A percentile compares a stretch with the other conserved stretches of the same genome.
Evolutionary conservation across 1,284 basidiomycete genomes (phyloP).

Genomic region (Blastosporella zonata): DNA sequence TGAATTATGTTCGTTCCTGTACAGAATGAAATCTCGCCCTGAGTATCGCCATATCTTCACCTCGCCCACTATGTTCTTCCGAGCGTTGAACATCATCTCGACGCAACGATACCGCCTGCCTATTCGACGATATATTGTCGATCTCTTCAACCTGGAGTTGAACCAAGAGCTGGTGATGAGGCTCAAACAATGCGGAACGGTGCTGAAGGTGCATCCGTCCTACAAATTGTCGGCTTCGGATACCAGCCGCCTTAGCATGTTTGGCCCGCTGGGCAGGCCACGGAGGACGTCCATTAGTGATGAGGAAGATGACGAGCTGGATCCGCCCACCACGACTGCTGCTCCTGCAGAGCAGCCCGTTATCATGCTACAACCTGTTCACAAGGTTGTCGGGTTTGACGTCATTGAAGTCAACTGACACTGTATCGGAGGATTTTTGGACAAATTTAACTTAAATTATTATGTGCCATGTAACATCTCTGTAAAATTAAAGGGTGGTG

Average conservation of each 20-base stretch:
- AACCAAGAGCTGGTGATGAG: slow-evolving; percentile 54
- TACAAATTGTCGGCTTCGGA: slow-evolving; percentile 47
- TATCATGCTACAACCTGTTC: slow-evolving; percentile 57
- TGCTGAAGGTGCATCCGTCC: slow-evolving; percentile 47
- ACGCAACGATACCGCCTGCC: slow-evolving; percentile 87
- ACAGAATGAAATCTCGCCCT: slow-evolving; percentile 77
- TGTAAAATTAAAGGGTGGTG: no score
- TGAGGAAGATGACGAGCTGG: slow-evolving; percentile 55
- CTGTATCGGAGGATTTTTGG: slow-evolving; percentile 6
- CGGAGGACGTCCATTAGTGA: slow-evolving; percentile 58
- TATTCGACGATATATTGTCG: slow-evolving; percentile 88
- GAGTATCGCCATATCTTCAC: slow-evolving; percentile 76
- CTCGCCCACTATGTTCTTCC: slow-evolving; percentile 77
- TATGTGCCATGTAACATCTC: slow-evolving; percentile 6
- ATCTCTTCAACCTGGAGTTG: slow-evolving; percentile 85
- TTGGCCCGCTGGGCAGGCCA: slow-evolving; percentile 47
- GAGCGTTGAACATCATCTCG: slow-evolving; percentile 82
- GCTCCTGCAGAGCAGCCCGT: slow-evolving; percentile 44
- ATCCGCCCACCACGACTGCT: slow-evolving; percentile 35
- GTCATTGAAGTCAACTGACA: slow-evolving; percentile 13
- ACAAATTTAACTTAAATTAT: slow-evolving; percentile 3
- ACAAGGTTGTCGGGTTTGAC: slow-evolving; percentile 60
- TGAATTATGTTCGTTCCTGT: not conserved
- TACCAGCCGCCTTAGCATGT: slow-evolving; percentile 55
- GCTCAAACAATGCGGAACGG: slow-evolving; percentile 47